Base-by-base conservation (phyloP, 192 early-diverging fungal genomes). In the Coemansia sp. region DNA sequence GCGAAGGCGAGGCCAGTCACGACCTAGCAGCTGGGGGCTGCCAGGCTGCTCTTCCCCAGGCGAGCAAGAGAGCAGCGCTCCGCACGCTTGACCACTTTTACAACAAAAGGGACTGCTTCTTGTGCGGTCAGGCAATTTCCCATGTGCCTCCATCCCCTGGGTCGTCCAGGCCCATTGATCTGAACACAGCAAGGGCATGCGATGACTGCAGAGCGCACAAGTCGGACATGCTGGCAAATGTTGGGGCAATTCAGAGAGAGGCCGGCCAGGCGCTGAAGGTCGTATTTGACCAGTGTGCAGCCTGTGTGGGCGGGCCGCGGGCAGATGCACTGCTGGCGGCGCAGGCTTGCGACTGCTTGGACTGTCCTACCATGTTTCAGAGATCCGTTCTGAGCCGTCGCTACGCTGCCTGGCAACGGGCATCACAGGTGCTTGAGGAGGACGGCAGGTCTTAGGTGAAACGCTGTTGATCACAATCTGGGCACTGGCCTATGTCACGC, bases 41-140 rank as follows among this genome's bases (percentile, higher is more conserved):
- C 34, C 24, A 24, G 24, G 24, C 24, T 24, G 24, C 24, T 24
- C 24, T 24, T 24, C 24, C 24, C 24, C 35, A 61, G 43, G 63
- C 47, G 3, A 45, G 43, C 37, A 43, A 50, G 39, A 61, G 34
- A 27, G 40, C n/a, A 0, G 29, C 38, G 37, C 56, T 62, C 6
- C 78, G 72, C 34, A 74, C 83, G 6, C 69, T 80, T 11, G 68
- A 77, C 47, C 65, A 71, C 24, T 80, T 78, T 53, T 84, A 80
- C 62, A 47, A 47, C 47, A 69, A 61, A 7, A 39, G 62, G n/a
- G 61, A 41, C n/a, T 84, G 82, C 56, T 24, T 69, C 29, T 39
- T 77, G n/a, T 84, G 82, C 38, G 32, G 58, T 20, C 68, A 71
- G 27, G 27, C 55, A 12, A 40, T 79, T 27, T 6, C 65, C 2